These are phyloP conservation scores for Posidonia australis DNA, from an alignment of 106 monocot species.

Conservation along the genomic window DNA sequence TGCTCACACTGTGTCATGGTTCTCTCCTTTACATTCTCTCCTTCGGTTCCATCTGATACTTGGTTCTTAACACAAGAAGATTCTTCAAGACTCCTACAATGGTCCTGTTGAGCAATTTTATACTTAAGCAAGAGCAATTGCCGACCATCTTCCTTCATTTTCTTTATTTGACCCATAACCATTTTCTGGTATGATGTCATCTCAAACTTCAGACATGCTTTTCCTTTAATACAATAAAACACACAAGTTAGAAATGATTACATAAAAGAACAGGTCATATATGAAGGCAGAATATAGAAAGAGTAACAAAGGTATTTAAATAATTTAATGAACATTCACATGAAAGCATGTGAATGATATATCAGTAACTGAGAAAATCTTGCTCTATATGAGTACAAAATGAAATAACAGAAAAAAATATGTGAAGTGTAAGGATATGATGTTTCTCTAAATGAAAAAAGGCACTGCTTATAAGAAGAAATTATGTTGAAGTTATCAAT, in stretches of 20 bases:
- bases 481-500: background rate
- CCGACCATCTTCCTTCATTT: slow-evolving; percentile 80
- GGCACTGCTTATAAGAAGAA: background rate
- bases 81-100: slow-evolving; percentile 48
- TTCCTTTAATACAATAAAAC: slow-evolving; percentile 30
- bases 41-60: no score
- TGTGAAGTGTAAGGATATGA: background rate
- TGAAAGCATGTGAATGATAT: no score
- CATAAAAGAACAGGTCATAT: background rate
- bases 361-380: background rate
- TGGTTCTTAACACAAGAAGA: slow-evolving; percentile 23
- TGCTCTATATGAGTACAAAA: background rate
- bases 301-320: background rate
- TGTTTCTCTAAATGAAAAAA: background rate
- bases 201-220: slow-evolving; percentile 63
- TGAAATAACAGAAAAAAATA: background rate
- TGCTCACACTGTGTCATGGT: no score
- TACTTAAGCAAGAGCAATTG: slow-evolving; percentile 33
- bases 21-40: no score
- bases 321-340: no score
- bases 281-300: background rate
- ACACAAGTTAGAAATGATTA: background rate
- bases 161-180: slow-evolving; percentile 58
- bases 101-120: slow-evolving; percentile 36
- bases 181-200: slow-evolving; percentile 74